Base-by-base conservation (phyloP, 2,329 filamentous ascomycete species). In the Ophiosphaerella korrae region DNA sequence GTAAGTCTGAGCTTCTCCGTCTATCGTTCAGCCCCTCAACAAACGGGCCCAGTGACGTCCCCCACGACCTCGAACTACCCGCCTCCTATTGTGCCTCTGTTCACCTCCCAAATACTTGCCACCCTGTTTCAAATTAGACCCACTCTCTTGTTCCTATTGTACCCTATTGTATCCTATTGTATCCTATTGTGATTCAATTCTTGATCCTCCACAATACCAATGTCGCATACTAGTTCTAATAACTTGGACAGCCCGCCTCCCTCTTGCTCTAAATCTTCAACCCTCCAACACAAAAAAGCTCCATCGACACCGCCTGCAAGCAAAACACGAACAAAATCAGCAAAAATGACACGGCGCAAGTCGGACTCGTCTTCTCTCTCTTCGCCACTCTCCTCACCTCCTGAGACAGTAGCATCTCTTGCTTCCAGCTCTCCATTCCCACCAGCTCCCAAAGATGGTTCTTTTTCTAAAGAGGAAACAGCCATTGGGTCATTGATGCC, bases 1-100 rank as follows among this genome's bases (percentile, higher is more conserved):
- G 64, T 69, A 62, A 43, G 66, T 67, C 33, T 14, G 31, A 31
- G 36, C 45, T 48, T 42, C 24, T 44, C 44, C 23, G 46, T 33
- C 32, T 42, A 13, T 32, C 34, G 13, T 32, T 24, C 33, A 14
- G 32, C 18, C 32, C 18, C n/a, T 13, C 48, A 18, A 24, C 16
- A 14, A 16, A 37, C 40, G 32, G 34, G 34, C 32, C 23, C 32
- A n/a, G 24, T 33, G 26, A 29, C 26, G 26, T 29, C 26, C 3
- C 7, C 26, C 7, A 29, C 11, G 26, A 29, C 7, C 26, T 29
- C 26, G 11, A 29, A 2, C 7, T 11, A 29, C 11, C 5, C 11
- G 26, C 26, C 26, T 45, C 16, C 33, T 43, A 46, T 46, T 42
- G 42, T 46, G 38, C 13, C n/a, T 34, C 18, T 36, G 32, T 31